Base-by-base conservation (phyloP, 2,329 filamentous ascomycete species). In the Pseudogymnoascus sp. region DNA sequence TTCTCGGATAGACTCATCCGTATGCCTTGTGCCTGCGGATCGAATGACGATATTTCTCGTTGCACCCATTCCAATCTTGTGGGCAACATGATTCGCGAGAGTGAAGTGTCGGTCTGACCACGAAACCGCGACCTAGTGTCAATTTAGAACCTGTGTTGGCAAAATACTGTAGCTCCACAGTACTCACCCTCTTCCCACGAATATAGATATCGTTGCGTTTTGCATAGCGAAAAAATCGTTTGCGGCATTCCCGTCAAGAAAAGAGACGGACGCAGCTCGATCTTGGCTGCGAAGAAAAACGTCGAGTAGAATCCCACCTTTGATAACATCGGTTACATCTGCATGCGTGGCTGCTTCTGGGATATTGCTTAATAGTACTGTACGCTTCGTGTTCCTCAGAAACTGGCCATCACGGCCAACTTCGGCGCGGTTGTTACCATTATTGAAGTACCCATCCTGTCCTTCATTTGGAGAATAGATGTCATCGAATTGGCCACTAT, bases 61-160 rank as follows among this genome's bases (percentile, higher is more conserved):
- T 12, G 87, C 87, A 12, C 89, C 88, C 55, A 72, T 75, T 37
- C 72, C 72, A 59, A 92, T 79, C 68, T 87, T 88, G 70, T 79
- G 76, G 19, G 80, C 78, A 58, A 91, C 76, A 69, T 89, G 82
- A 2, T 75, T 74, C 1, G 81, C 76, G 7, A 92, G 75, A 30
- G 78, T 77, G 68, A 85, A 91, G 66, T 92, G 89, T 10, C 82
- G 81, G 34, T 89, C 82, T 58, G 79, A 81, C 89, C 89, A 92
- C 62, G 76, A 76, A 35, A 89, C 77, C 12, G 84, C 78, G 55
- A 91, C 75, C 87, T 92, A 61, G 56, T 33, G 57, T 13, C 26
- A 26, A 19, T 33, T 59, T 26, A 63, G n/a, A 18, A 37, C 3
- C 8, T 35, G 7, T 55, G 9, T 21, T 13, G 12, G n/a, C 13